Conservation (phyloP, 129 eudicot genomes). For the Lactuca saligna region DNA sequence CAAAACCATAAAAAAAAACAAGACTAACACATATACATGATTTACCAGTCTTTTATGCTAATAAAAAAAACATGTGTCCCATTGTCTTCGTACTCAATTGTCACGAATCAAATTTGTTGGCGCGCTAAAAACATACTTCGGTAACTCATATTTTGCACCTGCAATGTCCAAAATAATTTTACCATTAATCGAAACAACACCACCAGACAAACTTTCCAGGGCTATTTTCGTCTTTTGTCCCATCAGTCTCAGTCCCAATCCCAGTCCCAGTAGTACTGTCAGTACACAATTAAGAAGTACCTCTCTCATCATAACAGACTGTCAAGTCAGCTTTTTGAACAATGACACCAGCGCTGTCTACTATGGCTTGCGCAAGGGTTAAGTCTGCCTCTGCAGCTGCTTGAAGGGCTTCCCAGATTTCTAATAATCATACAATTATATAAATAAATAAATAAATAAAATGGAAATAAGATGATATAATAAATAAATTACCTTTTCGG, state of each 20-base stretch:
- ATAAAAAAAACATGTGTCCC: not conserved
- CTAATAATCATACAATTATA: slow-evolving; percentile 30
- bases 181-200: slow-evolving; percentile 3
- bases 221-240: not conserved
- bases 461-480: not conserved
- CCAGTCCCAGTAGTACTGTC: too few species aligned
- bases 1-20: slow-evolving; percentile 22
- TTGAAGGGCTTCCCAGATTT: slow-evolving; percentile 92
- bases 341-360: slow-evolving; percentile 90
- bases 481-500: slow-evolving; percentile 53
- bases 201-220: not conserved
- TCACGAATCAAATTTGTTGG: slow-evolving; percentile 82
- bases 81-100: slow-evolving; percentile 27
- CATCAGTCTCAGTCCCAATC: not conserved
- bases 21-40: slow-evolving; percentile 49
- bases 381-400: slow-evolving; percentile 82
- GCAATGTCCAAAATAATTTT: slow-evolving; percentile 23
- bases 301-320: slow-evolving; percentile 91
- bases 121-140: slow-evolving; percentile 81
- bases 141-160: slow-evolving; percentile 93
- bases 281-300: slow-evolving; percentile 21
- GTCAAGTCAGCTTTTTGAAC: slow-evolving; percentile 73
- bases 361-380: slow-evolving; percentile 70
- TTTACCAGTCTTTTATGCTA: slow-evolving; percentile 48
- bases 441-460: too few species aligned